Evolutionary conservation across 1,284 basidiomycete species (phyloP), one percentile per base, ranked within the genome.

Genomic region (Fomitopsis pinicola): DNA sequence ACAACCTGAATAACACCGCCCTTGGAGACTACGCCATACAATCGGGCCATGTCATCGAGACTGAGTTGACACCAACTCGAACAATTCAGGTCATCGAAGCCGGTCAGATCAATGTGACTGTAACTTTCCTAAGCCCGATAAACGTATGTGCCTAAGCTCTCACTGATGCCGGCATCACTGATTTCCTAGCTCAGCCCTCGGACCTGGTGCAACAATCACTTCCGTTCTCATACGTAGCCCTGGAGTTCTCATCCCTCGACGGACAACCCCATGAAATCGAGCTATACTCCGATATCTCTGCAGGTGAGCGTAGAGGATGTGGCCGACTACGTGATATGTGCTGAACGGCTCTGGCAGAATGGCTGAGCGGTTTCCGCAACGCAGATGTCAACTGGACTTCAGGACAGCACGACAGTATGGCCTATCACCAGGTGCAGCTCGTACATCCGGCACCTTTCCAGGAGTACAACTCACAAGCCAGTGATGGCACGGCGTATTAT

Each of bases 241-340:
- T 77, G 26, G 68, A 72, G n/a, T 73, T 69, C 4, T 52, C 53
- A 3, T 70, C 76, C 0, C 57, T 64, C 9, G 75, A 77, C 59
- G 71, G 70, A 19, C 40, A 63, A 3, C 10, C 66, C 28, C 76
- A 77, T 62, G 42, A 59, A 40, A 69, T 77, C 7, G 68, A 74
- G 59, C 58, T 74, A n/a, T 75, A 77, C 64, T 71, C 74, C 22
- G 73, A 78, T 63, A 67, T 79, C 40, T 73, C 33, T 36, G 52
- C 30, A n/a, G 33, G 52, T 38, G 19, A 36, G 52, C 17, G 17
- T 5, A 36, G 3, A 10, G 17, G 12, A 2, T 33, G 9, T 38
- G 17, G 35, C 7, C 15, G 6, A 2, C 52, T 38, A 12, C 22
- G 48, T 38, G 52, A 53, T 14, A 9, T 9, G 6, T 14, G 9